Evolutionary conservation across 2,329 filamentous ascomycete genomes (phyloP), one percentile per base, ranked within the genome.

Genomic region (Aspergillus sp.): DNA sequence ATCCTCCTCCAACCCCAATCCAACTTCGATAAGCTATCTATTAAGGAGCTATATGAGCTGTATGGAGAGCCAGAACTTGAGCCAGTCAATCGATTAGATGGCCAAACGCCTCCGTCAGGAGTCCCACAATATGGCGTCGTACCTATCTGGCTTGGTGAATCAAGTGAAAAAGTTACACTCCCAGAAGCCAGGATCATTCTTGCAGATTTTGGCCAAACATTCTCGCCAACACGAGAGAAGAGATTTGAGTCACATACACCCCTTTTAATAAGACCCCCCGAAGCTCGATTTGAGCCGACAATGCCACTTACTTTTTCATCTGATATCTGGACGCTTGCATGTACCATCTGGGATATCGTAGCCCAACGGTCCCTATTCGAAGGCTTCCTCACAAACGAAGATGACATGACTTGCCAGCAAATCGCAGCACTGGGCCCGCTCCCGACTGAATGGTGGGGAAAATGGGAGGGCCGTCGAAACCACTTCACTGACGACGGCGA

Each of bases 201-300:
- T 4, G 2, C 33, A 8, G 54, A 58, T 30, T 57, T 59, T 45
- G 49, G 53, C 7, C 49, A 56, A 12, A 17, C 56, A 17, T 61
- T 52, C 41, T 19, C n/a, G 2, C 53, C 45, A 4, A 7, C 3
- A 37, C 4, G 13, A 37, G 33, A 37, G 33, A 37, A 6, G 11
- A 37, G 33, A 37, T 37, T 37, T 15, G 5, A 37, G 5, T 15
- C 13, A 12, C 33, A 37, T 15, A 15, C 33, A 37, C 33, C 33
- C 13, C 33, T 37, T 15, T 15, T 37, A 15, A 37, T 37, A 12
- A 12, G 33, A 15, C 33, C 33, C 1, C 33, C 33, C 11, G 33
- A 37, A 15, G 33, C 33, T 13, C 33, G 33, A 37, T 37, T 37
- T 15, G 13, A 37, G 33, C 33, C 33, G 33, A 15, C 33, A 12